phyloP scores from a whole-genome alignment of 768 basidiomycete species.

The Pleurotus ostreatus region DNA sequence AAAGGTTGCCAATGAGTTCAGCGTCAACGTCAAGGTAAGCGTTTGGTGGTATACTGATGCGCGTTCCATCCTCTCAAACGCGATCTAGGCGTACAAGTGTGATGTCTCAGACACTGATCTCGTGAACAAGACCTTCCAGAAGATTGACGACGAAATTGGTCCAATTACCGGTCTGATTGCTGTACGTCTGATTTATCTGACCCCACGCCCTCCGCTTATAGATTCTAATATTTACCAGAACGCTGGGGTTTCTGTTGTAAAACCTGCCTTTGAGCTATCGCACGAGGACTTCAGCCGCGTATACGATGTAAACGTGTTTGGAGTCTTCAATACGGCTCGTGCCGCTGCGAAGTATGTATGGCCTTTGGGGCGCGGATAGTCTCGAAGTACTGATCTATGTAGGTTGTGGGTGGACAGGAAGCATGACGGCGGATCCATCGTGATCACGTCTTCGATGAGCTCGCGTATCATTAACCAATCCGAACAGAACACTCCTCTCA shows the following conservation, averaged over 20 bases:
- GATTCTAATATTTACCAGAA: slow-evolving; percentile 30
- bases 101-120: slow-evolving; percentile 48
- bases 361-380: neutral
- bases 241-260: slow-evolving; percentile 59
- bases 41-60: neutral
- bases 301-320: slow-evolving; percentile 59
- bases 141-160: slow-evolving; percentile 46
- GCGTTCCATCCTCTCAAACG: neutral
- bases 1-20: slow-evolving; percentile 42
- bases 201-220: neutral
- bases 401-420: slow-evolving; percentile 43
- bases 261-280: slow-evolving; percentile 54
- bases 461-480: slow-evolving; percentile 61
- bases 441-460: slow-evolving; percentile 64
- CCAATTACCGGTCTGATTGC: slow-evolving; percentile 53
- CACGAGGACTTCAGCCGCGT: slow-evolving; percentile 51
- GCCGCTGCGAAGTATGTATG: slow-evolving; percentile 48
- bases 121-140: slow-evolving; percentile 38
- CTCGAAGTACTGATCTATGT: neutral
- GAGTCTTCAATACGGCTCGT: slow-evolving; percentile 61
- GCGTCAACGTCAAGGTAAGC: slow-evolving; percentile 37
- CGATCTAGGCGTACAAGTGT: slow-evolving; percentile 53
- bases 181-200: slow-evolving; percentile 22
- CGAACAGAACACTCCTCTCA: slow-evolving; percentile 39
- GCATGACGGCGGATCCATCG: slow-evolving; percentile 44